Conservation (phyloP, 1,284 basidiomycete genomes). For the Trametes versicolor region DNA sequence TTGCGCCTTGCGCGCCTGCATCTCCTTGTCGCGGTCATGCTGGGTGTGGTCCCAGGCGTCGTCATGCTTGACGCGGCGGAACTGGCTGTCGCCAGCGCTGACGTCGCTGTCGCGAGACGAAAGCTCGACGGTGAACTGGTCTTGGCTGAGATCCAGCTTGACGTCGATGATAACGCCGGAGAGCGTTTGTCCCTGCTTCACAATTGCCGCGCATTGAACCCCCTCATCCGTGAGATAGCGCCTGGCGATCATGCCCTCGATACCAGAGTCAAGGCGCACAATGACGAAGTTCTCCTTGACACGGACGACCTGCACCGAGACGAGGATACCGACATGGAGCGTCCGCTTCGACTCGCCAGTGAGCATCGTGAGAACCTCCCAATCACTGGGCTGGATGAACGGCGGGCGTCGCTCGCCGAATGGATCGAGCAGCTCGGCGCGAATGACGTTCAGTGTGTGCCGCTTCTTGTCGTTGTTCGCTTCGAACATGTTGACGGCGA, state of each 20-base stretch:
- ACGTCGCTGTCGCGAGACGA: slow-evolving; percentile 83
- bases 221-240: slow-evolving; percentile 69
- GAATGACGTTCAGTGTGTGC: slow-evolving; percentile 88
- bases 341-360: slow-evolving; percentile 92
- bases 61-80: slow-evolving; percentile 71
- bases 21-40: slow-evolving; percentile 76
- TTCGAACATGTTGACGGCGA: slow-evolving; percentile 91
- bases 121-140: slow-evolving; percentile 79
- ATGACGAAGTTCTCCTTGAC: slow-evolving; percentile 61
- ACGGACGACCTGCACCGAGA: slow-evolving; percentile 83
- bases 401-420: slow-evolving; percentile 82
- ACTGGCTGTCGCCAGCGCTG: slow-evolving; percentile 68
- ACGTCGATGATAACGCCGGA: slow-evolving; percentile 84
- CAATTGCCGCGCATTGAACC: slow-evolving; percentile 55
- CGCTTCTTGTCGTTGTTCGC: slow-evolving; percentile 89
- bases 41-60: slow-evolving; percentile 75
- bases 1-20: slow-evolving; percentile 85
- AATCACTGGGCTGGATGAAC: slow-evolving; percentile 75
- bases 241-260: slow-evolving; percentile 85
- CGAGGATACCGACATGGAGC: slow-evolving; percentile 82
- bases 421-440: slow-evolving; percentile 88
- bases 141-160: slow-evolving; percentile 69
- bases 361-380: slow-evolving; percentile 95
- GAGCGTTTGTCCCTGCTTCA: slow-evolving; percentile 83
- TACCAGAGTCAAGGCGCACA: slow-evolving; percentile 90